Evolutionary conservation across 2,329 filamentous ascomycete species (phyloP).

Genomic region (Hypoxylon sp.): DNA sequence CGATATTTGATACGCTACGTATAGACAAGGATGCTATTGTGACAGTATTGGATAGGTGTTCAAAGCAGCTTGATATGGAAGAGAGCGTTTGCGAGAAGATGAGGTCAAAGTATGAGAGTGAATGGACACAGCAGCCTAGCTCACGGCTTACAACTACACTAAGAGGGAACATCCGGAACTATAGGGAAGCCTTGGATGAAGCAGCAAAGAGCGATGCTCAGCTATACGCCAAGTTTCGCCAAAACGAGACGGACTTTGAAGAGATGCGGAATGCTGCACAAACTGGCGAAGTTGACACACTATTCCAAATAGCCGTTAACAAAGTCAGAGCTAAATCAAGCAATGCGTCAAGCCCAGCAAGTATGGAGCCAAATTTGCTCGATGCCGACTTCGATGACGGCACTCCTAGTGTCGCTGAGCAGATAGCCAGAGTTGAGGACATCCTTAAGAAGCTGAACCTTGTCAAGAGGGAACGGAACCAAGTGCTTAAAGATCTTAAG

Average conservation of each 20-base stretch:
- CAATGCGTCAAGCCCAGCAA: constrained; percentile 71
- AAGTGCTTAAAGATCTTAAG: constrained; percentile 96
- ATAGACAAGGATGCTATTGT: constrained; percentile 82
- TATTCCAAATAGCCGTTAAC: constrained; percentile 89
- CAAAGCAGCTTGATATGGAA: constrained; percentile 94
- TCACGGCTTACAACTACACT: constrained; percentile 89
- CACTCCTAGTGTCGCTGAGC: constrained; percentile 84
- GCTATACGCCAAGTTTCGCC: constrained; percentile 83
- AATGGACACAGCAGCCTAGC: constrained; percentile 98
- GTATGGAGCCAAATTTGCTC: constrained; percentile 81
- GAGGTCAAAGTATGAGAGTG: constrained; percentile 94
- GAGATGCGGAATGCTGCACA: constrained; percentile 94
- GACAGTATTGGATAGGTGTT: constrained; percentile 79
- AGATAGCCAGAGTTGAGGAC: constrained; percentile 90
- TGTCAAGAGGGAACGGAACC: constrained; percentile 90
- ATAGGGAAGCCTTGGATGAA: constrained; percentile 89
- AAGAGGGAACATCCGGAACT: constrained; percentile 86
- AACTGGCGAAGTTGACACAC: constrained; percentile 84
- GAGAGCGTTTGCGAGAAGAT: constrained; percentile 99
- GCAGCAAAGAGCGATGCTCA: constrained; percentile 88
- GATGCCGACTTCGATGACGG: constrained; percentile 92
- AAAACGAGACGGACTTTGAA: constrained; percentile 90
- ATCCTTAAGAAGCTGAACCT: constrained; percentile 90
- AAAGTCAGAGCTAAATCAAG: constrained; percentile 78
- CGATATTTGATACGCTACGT: constrained; percentile 83